Percentiles rank a stretch among this genome's conserved stretches.
phyloP scores from a whole-genome alignment of 192 early-diverging fungal species.

The Coemansia sp. region DNA sequence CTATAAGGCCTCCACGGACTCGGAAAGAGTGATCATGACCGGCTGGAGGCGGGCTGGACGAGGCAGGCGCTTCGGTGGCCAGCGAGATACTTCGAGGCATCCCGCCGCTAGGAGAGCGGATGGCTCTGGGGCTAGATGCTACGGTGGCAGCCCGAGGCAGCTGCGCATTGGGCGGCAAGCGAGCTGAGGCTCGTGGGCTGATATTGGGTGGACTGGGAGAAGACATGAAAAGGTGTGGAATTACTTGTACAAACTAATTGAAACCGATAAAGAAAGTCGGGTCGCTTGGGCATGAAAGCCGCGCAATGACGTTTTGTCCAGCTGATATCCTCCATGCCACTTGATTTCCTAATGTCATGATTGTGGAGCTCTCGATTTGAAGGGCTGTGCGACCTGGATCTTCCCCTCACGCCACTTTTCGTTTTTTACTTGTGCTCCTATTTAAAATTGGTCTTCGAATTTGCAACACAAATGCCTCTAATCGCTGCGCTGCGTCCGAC shows the following conservation, averaged over 20 bases:
- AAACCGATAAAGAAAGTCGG: background rate
- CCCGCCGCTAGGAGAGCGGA: constrained; percentile 14
- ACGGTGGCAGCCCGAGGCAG: constrained; percentile 8
- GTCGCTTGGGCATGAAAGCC: background rate
- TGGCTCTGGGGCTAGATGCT: constrained; percentile 5
- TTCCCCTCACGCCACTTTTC: background rate
- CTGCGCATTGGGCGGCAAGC: constrained; percentile 43
- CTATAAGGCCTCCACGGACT: constrained; percentile 2
- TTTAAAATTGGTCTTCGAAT: background rate
- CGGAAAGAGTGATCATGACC: background rate
- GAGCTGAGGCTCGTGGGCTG: background rate
- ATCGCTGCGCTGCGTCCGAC: background rate
- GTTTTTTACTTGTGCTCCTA: background rate
- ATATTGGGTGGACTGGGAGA: constrained; percentile 5
- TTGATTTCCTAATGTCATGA: background rate
- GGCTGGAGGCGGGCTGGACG: constrained; percentile 21
- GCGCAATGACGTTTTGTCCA: background rate
- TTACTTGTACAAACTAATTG: background rate
- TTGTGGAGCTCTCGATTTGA: background rate
- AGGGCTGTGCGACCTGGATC: background rate
- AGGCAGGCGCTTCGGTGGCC: constrained; percentile 31
- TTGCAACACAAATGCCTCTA: background rate
- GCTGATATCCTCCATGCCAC: background rate
- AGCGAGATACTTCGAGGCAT: constrained; percentile 18
- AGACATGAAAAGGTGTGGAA: constrained; percentile 2